Base-by-base conservation (phyloP, 331 rosid species). In the Quercus tomentella region DNA sequence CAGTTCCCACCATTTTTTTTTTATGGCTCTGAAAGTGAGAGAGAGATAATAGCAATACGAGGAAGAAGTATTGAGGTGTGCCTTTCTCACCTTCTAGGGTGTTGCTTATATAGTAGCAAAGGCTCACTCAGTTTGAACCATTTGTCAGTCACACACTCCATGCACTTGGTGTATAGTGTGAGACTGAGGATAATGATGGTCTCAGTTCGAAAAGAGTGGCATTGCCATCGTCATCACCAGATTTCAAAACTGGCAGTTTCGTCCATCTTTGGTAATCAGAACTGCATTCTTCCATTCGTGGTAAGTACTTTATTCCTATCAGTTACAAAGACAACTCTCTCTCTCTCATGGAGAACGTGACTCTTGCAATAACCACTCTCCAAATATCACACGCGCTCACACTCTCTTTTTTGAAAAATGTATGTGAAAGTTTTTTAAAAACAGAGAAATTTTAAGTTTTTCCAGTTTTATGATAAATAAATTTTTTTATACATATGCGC, bases 1-100 rank as follows among this genome's bases (percentile, higher is more conserved):
- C 31, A 8, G 56, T n/a, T 10, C 35, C 77, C 7, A 28, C 69
- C 82, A 78, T 78, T 70, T 78, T 78, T n/a, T 70, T 78, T 7
- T 37, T 7, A 2, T 26, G 30, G 45, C 45, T 41, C 45, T 41
- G 45, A 41, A 41, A 41, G 45, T 41, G 10, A 8, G 12, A 37
- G 45, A 41, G 45, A 41, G 45, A 41, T 8, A 41, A 41, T 41
- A 41, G 12, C 45, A 41, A 41, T 41, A 16, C 22, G 15, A 23
- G 1, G 3, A 16, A 18, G 4, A 25, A 58, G 21, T 22, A 26
- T 56, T 49, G 14, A 10, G 2, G 28, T 25, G 31, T 25, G 49
- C 25, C 55, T 35, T 62, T 49, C 45, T 41, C 45, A 41, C 45
- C 45, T 41, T 41, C 45, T 41, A 41, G 12, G 12, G 45, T 41